Evolutionary conservation across 176 grass and related monocot genomes (phyloP).

Genomic region (Avena sativa): DNA sequence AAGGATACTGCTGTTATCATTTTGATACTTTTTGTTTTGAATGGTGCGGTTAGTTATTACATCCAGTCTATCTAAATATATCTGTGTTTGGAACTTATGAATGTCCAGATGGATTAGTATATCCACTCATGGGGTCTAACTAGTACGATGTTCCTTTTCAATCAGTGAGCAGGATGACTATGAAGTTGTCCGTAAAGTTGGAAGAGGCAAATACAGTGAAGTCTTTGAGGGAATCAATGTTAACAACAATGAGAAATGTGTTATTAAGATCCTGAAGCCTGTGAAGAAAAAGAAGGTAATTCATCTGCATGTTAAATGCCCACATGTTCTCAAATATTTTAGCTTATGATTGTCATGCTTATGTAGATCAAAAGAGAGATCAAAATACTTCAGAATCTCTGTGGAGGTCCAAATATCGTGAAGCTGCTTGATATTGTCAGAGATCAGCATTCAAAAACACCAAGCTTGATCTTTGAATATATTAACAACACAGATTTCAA

Average conservation of each 20-base stretch:
- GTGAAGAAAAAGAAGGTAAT: constrained; percentile 99
- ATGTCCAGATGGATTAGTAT: background rate
- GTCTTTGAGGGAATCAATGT: constrained; percentile 95
- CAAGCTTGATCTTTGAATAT: constrained; percentile 96
- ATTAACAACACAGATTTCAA: constrained; percentile 99
- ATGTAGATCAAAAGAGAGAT: constrained; percentile 98
- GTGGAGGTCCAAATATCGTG: constrained; percentile 95
- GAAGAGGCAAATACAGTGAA: constrained; percentile 98
- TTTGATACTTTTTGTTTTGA: background rate
- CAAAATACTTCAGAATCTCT: constrained; percentile 98
- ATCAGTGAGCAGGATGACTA: constrained; percentile 95
- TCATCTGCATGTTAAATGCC: background rate
- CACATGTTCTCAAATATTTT: constrained; percentile 9
- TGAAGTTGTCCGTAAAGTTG: constrained; percentile 94
- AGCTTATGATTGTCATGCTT: constrained; percentile 4
- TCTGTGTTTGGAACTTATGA: background rate
- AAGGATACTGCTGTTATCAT: background rate
- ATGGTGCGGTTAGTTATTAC: background rate
- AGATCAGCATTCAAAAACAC: constrained; percentile 95
- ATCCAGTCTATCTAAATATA: background rate
- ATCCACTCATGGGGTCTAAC: constrained; percentile 4
- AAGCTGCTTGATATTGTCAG: constrained; percentile 96
- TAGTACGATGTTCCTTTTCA: constrained; percentile 30
- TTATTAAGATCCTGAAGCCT: constrained; percentile 98
- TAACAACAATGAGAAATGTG: constrained; percentile 85